Evolutionary conservation across 805 yeast genomes (phyloP).

Genomic region (Barnettozyma sp.): DNA sequence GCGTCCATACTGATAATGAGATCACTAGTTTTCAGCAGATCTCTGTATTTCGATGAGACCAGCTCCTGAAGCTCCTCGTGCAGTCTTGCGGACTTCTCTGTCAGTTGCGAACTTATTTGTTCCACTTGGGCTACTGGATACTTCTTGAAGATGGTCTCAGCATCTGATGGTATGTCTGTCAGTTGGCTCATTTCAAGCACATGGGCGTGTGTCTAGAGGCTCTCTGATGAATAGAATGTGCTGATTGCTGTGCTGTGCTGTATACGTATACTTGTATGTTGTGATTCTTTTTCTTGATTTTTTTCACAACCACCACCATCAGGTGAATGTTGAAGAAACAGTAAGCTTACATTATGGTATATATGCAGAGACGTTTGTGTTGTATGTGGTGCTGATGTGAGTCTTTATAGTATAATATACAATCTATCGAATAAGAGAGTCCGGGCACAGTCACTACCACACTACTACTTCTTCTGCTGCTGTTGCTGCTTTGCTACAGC

Average conservation of each 20-base stretch:
- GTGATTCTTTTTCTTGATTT: not conserved
- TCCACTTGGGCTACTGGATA: constrained; percentile 3
- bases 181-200: not conserved
- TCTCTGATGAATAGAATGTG: too few species aligned
- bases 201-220: too few species aligned
- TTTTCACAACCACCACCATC: too few species aligned
- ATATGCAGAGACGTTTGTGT: too few species aligned
- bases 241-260: too few species aligned
- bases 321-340: too few species aligned
- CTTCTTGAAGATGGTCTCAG: constrained; percentile 3
- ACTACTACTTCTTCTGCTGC: constrained; percentile 12
- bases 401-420: too few species aligned
- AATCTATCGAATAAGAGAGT: too few species aligned
- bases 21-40: constrained; percentile 23
- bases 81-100: not conserved
- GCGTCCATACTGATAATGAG: constrained; percentile 20
- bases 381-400: too few species aligned
- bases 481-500: constrained; percentile 90
- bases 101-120: constrained; percentile 1
- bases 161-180: constrained; percentile 1
- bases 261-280: not conserved
- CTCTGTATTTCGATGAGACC: constrained; percentile 24
- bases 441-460: too few species aligned
- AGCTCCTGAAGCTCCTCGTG: constrained; percentile 20
- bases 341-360: too few species aligned